phyloP scores from a whole-genome alignment of 495 filamentous ascomycete species.

The Mytilinidion resinicola region DNA sequence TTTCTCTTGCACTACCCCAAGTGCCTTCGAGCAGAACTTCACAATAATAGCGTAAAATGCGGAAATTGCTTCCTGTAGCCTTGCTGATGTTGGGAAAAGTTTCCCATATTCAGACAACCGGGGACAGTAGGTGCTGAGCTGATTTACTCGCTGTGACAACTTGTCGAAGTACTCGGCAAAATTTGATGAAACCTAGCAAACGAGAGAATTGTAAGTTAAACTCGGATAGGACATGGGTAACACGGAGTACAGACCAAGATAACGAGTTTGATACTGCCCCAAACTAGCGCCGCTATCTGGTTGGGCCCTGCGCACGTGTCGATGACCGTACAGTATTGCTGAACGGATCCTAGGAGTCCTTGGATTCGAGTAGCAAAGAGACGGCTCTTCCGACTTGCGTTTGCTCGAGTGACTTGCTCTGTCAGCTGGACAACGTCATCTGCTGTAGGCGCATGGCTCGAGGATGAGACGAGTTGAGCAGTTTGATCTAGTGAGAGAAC shows the following conservation, averaged over 20 bases:
- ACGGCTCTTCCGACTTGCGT: constrained; percentile 15
- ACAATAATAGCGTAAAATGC: constrained; percentile 17
- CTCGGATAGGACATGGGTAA: neutral
- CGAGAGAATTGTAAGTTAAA: constrained; percentile 5
- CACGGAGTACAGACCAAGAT: constrained; percentile 14
- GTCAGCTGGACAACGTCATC: constrained; percentile 16
- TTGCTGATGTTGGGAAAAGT: constrained; percentile 14
- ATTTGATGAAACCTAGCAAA: constrained; percentile 16
- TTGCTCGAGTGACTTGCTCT: constrained; percentile 7
- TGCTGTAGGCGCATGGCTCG: constrained; percentile 17
- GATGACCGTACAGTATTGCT: constrained; percentile 18
- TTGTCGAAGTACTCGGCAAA: constrained; percentile 20
- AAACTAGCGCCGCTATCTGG: constrained; percentile 18
- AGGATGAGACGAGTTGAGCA: constrained; percentile 19
- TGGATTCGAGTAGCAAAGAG: constrained; percentile 19
- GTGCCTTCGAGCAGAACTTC: constrained; percentile 16
- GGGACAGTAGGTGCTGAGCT: constrained; percentile 21
- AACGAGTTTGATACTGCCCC: constrained; percentile 22
- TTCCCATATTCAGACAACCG: constrained; percentile 19
- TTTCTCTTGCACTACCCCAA: constrained; percentile 15
- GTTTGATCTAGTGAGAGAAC: constrained; percentile 15
- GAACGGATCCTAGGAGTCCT: constrained; percentile 16
- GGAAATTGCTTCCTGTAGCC: constrained; percentile 16
- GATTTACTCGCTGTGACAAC: constrained; percentile 18
- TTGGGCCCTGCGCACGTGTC: constrained; percentile 17